Base-by-base conservation (phyloP, 2,329 filamentous ascomycete species). In the Fusarium euwallaceae region DNA sequence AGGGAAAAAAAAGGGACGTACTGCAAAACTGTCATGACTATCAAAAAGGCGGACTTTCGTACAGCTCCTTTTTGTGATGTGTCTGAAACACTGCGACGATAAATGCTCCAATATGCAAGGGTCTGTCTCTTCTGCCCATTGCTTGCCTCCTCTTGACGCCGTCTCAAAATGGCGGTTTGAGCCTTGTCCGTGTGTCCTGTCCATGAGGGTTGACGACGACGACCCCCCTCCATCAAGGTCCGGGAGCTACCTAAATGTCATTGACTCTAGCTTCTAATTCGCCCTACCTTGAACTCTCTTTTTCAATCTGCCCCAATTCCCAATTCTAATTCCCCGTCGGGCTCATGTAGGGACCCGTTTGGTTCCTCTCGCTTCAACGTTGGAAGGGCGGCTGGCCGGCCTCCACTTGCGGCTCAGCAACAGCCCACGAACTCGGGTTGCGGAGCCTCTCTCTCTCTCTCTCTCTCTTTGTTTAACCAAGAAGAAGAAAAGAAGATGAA, bases 401-500 rank as follows among this genome's bases (percentile, higher is more conserved):
- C 72, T 64, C 76, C 74, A 78, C 74, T 75, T 75, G 76, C 66
- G 74, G 70, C 76, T 78, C 67, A 55, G 51, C 36, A 71, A 66
- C 63, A 58, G 72, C 56, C 67, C 69, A 73, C 64, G 72, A 61
- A 37, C 43, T 70, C 36, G 24, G 59, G 22, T 58, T 69, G 68
- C 61, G 68, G 72, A 72, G 64, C 61, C 51, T 48, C 51, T 45
- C 43, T 34, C 32, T 34, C 32, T 34, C 32, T 34, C 22, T 22
- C 22, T 22, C 22, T 22, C 32, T 34, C n/a, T n/a, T 45, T 48
- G 20, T 45, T 67, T 48, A 27, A 43, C 48, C 61, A 66, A 63
- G 24, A 37, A 67, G 43, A 34, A 53, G 34, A 37, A 51, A 51
- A 43, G 20, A 34, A 51, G 36, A 29, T 14, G 11, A 39, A 29